phyloP scores from a whole-genome alignment of 1,284 basidiomycete genomes.

The Ceratobasidium sp. region DNA sequence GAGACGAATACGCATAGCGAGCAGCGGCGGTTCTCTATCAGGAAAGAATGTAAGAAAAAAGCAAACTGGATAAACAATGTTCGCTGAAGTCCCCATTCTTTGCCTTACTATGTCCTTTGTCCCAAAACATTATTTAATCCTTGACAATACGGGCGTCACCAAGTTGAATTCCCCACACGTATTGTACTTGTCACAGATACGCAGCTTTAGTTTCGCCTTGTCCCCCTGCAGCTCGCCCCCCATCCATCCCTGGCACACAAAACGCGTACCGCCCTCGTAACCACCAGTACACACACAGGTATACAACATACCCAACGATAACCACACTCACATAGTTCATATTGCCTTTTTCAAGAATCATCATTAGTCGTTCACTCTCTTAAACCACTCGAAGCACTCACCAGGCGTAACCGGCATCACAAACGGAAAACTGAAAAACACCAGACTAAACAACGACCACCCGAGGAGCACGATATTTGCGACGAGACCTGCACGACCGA shows the following conservation, averaged over 20 bases:
- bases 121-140: no score
- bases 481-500: conserved; percentile 19
- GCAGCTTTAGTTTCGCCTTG: neutral
- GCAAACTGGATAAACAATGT: no score
- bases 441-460: conserved; percentile 30
- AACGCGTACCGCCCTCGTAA: conserved; percentile 24
- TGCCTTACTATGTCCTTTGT: no score
- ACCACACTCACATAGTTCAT: conserved; percentile 44
- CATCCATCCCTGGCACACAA: conserved; percentile 28
- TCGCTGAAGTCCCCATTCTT: no score
- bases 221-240: neutral
- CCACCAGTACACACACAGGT: conserved; percentile 39
- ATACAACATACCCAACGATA: conserved; percentile 28
- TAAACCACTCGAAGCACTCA: neutral
- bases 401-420: conserved; percentile 36
- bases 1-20: no score
- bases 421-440: conserved; percentile 41
- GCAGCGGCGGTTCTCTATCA: no score
- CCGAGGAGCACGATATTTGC: conserved; percentile 31
- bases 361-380: conserved; percentile 18
- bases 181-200: neutral
- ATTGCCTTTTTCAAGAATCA: conserved; percentile 30
- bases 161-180: no score
- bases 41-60: no score
- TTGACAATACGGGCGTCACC: no score